Evolutionary conservation across 306 rosid genomes (phyloP), one percentile per base, ranked within the genome.

Genomic region (Trichosanthes cucumerina): DNA sequence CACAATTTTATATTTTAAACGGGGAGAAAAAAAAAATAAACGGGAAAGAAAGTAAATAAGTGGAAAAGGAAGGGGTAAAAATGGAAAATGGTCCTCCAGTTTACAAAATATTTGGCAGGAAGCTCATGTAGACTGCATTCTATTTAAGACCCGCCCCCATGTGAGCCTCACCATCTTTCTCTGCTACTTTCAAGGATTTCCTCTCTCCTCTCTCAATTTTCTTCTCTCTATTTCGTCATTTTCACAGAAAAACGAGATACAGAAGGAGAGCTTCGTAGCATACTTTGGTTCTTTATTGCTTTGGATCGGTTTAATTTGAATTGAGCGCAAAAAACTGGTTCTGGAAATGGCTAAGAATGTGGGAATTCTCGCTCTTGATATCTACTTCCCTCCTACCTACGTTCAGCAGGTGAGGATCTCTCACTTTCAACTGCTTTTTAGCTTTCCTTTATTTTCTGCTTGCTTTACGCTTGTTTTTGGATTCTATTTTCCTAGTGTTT

Each of bases 291-390:
- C 46, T 18, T 26, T 18, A n/a, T 52, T 74, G 16, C 43, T 18
- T 33, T 74, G 33, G 78, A 74, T 74, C 63, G 44, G 6, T 74
- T 52, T 74, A 7, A 26, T 74, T 49, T 74, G 28, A 50, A 50
- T 49, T 50, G 31, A 59, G 9, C 19, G 26, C 28, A 19, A 28
- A 6, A 2, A 9, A 24, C 36, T 46, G 31, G 10, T 13, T 47
- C 28, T 34, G 43, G 44, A 83, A 84, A 95, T 95, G 98, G 96
- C 90, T 28, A 87, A 90, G 80, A 89, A 91, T 79, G 99, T 91
- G 16, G 99, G 99, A 33, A 90, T 96, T 83, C 93, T 96, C 89
- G 99, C 98, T 74, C 39, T 90, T 66, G 98, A 96, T 78, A 91
- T 96, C 88, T 92, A 92, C 84, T 96, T 96, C 87, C 99, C 99